phyloP scores from a whole-genome alignment of 1,284 basidiomycete species.

The Boletus semigastroideus region DNA sequence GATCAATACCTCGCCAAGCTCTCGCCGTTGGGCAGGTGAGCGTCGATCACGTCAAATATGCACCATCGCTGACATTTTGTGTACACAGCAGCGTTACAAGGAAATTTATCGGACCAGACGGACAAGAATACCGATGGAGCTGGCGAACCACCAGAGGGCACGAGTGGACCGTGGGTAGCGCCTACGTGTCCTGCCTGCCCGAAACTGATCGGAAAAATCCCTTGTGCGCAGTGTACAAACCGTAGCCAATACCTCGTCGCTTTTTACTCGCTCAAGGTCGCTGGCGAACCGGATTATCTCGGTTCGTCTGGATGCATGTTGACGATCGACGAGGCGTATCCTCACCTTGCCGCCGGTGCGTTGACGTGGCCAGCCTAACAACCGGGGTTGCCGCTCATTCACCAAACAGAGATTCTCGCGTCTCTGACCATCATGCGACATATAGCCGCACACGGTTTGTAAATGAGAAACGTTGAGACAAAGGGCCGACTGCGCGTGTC shows the following conservation, averaged over 20 bases:
- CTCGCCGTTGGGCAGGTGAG: slow-evolving; percentile 42
- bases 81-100: slow-evolving; percentile 41
- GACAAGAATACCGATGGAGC: slow-evolving; percentile 59
- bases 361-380: slow-evolving; percentile 3
- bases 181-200: not conserved
- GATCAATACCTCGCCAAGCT: slow-evolving; percentile 48
- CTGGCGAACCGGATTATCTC: slow-evolving; percentile 53
- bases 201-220: slow-evolving; percentile 2
- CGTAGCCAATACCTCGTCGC: slow-evolving; percentile 50
- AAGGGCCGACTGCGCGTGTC: not conserved
- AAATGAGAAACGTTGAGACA: not conserved
- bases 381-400: slow-evolving; percentile 6
- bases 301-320: slow-evolving; percentile 59
- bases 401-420: slow-evolving; percentile 52
- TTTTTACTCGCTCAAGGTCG: slow-evolving; percentile 54
- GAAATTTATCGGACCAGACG: slow-evolving; percentile 57
- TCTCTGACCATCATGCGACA: slow-evolving; percentile 66
- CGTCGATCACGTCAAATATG: slow-evolving; percentile 4
- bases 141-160: slow-evolving; percentile 45
- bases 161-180: slow-evolving; percentile 58
- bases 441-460: slow-evolving; percentile 46
- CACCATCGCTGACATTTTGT: slow-evolving; percentile 1
- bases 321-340: slow-evolving; percentile 60
- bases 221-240: slow-evolving; percentile 50
- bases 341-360: slow-evolving; percentile 52